Evolutionary conservation across 2,329 filamentous ascomycete species (phyloP), one percentile per base, ranked within the genome.

Genomic region (Phialocephala sp.): DNA sequence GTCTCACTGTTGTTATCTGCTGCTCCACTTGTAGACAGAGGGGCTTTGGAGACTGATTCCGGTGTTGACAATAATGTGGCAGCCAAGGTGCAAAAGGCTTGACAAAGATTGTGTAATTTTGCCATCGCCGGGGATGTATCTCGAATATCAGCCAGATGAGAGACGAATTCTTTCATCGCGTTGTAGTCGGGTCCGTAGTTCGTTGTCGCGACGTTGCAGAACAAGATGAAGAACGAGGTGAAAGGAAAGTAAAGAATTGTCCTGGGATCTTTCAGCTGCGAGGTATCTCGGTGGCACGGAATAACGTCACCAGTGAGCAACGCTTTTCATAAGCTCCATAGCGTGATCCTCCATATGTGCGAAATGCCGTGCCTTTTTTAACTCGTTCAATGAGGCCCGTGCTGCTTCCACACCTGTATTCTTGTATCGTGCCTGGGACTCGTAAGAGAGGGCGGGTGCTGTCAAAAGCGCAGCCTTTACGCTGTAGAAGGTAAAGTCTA

Each of bases 311-410:
- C 45, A 50, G 45, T 50, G 45, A 2, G 45, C 15, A 24, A 24
- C 45, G 24, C 45, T 50, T 14, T 50, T 50, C 45, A 50, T 20
- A 50, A 50, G 45, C 20, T 50, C 45, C 9, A 50, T n/a, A 50
- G 45, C 9, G 45, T 50, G 45, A 24, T 50, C 45, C 12, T 50
- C 45, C 45, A 22, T 50, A 8, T 50, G 22, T 24, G 45, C 45
- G 12, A 50, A 50, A 50, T 27, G n/a, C 45, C 45, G 15, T 24
- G 45, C n/a, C 22, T 50, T 27, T 8, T 50, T 18, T 8, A 50
- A 20, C 20, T 50, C 22, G 20, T 50, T 27, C 45, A 50, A 14
- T 11, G 45, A 50, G 8, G 45, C 22, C 3, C 45, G 45, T 27
- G 45, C 45, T 24, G 45, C 45, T 50, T 22, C 45, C 11, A 50